Evolutionary conservation across 208 protist genomes (phyloP).

Genomic region (Angomonas desouzai): DNA sequence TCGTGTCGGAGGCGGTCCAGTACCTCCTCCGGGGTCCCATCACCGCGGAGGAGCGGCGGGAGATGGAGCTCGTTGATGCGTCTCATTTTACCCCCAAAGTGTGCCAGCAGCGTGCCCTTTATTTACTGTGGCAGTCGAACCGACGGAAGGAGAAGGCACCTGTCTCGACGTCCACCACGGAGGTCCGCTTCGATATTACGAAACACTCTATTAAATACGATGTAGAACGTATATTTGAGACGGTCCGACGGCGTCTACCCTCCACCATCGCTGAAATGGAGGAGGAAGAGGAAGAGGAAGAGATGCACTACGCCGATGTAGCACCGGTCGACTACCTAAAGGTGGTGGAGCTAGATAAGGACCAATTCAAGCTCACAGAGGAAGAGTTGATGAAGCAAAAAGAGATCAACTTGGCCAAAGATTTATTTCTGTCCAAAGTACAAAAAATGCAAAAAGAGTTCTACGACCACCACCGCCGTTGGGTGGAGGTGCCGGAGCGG

Average conservation of each 20-base stretch:
- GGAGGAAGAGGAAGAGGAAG: slow-evolving; percentile 14
- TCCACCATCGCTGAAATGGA: slow-evolving; percentile 29
- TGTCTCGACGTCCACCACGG: not conserved
- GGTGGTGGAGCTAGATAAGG: not conserved
- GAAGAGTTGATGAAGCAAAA: slow-evolving; percentile 44
- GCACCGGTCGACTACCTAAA: slow-evolving; percentile 11
- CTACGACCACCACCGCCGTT: slow-evolving; percentile 68
- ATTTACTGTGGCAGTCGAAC: slow-evolving; percentile 49
- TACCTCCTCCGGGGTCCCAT: slow-evolving; percentile 35
- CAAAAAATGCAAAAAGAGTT: slow-evolving; percentile 76
- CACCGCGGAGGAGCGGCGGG: slow-evolving; percentile 44
- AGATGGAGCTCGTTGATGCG: slow-evolving; percentile 50
- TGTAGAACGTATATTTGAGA: slow-evolving; percentile 43
- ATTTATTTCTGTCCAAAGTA: slow-evolving; percentile 66
- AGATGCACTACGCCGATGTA: slow-evolving; percentile 32
- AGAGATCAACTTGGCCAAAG: slow-evolving; percentile 48
- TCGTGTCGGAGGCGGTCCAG: slow-evolving; percentile 54
- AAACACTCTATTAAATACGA: slow-evolving; percentile 39
- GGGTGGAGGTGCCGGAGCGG: slow-evolving; percentile 75
- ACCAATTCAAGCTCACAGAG: slow-evolving; percentile 18
- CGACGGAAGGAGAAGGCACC: not conserved
- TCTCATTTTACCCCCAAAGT: slow-evolving; percentile 47
- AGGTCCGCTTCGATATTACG: slow-evolving; percentile 57
- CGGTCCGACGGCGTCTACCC: slow-evolving; percentile 49
- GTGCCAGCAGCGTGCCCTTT: slow-evolving; percentile 57